Percentiles rank a stretch among this genome's conserved stretches.
These are phyloP conservation scores for Licmophora abbreviata DNA, from an alignment of 108 stramenopile species.

Conservation along the genomic window DNA sequence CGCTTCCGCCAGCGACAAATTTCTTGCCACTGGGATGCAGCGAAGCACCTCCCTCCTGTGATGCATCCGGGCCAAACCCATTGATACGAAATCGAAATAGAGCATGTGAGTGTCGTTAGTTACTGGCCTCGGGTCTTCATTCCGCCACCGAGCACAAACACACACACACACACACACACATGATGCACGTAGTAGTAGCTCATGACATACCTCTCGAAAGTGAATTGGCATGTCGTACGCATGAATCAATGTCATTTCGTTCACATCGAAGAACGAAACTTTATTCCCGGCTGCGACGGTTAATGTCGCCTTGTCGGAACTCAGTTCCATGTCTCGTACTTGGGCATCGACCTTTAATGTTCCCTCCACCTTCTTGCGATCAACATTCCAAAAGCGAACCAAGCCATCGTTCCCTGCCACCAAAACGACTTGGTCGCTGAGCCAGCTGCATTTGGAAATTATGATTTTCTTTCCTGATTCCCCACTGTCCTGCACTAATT, in stretches of 20 bases:
- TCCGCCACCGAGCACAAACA: no score
- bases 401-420: slow-evolving; percentile 62
- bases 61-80: no score
- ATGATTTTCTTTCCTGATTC: slow-evolving; percentile 14
- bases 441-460: slow-evolving; percentile 65
- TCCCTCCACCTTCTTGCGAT: slow-evolving; percentile 20
- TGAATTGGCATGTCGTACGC: slow-evolving; percentile 86
- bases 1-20: slow-evolving; percentile 89
- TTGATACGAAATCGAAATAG: no score
- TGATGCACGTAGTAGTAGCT: no score
- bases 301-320: slow-evolving; percentile 33
- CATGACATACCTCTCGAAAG: slow-evolving; percentile 62
- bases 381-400: slow-evolving; percentile 58
- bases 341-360: slow-evolving; percentile 47
- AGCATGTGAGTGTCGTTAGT: no score
- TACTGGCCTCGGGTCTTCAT: no score
- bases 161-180: no score
- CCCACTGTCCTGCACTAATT: slow-evolving; percentile 22
- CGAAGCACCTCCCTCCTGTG: slow-evolving; percentile 84
- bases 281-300: slow-evolving; percentile 84
- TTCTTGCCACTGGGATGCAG: slow-evolving; percentile 81
- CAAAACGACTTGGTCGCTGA: slow-evolving; percentile 34
- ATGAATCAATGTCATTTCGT: slow-evolving; percentile 14
- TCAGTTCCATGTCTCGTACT: slow-evolving; percentile 88
- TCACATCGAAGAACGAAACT: slow-evolving; percentile 65